A percentile compares a stretch with the other conserved stretches of the same genome.
These are phyloP conservation scores for Ceratobasidium sp. DNA, from an alignment of 1,284 basidiomycete species.

Conservation along the genomic window DNA sequence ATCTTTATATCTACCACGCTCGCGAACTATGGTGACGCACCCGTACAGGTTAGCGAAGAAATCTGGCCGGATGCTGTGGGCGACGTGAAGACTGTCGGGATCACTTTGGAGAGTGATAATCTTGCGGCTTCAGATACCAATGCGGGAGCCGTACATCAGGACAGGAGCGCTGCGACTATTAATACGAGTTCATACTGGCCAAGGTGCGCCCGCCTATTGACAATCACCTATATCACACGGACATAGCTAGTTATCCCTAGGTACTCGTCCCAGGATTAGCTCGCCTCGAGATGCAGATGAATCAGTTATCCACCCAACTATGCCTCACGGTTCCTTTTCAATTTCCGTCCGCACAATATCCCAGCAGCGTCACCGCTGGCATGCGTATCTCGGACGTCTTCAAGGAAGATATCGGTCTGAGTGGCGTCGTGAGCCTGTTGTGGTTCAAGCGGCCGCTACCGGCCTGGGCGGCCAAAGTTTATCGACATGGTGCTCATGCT, in stretches of 20 bases:
- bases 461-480: conserved; percentile 89
- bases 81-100: neutral
- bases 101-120: neutral
- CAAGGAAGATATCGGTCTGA: conserved; percentile 97
- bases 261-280: no score
- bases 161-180: no score
- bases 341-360: no score
- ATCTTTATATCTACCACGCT: neutral
- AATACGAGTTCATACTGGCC: no score
- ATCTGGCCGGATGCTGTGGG: neutral
- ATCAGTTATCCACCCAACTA: no score
- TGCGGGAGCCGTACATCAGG: no score
- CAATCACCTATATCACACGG: no score
- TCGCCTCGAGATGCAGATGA: no score
- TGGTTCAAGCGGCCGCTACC: conserved; percentile 97
- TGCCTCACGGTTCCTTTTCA: no score
- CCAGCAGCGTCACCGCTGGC: conserved; percentile 68
- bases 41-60: conserved; percentile 6
- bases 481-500: conserved; percentile 99
- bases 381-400: conserved; percentile 99
- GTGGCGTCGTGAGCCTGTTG: conserved; percentile 94
- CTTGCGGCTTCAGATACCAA: no score
- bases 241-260: no score
- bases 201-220: no score
- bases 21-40: neutral